These are phyloP conservation scores for Codiaeum variegatum DNA, from an alignment of 441 rosid genomes.

Conservation along the genomic window DNA sequence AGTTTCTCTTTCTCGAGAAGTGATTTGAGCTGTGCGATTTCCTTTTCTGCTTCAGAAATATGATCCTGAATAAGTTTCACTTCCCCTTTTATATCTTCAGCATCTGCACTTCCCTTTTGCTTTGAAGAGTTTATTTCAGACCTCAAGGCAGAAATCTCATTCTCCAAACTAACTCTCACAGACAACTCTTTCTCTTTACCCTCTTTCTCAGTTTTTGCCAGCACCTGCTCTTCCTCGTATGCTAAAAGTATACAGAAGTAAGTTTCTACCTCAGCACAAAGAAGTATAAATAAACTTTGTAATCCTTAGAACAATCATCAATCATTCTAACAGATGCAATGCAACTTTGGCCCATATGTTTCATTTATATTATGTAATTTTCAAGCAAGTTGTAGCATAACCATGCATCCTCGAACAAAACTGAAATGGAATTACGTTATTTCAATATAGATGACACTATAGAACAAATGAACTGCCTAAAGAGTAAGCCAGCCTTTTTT, in stretches of 20 bases:
- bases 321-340: not conserved
- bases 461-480: conserved; percentile 2
- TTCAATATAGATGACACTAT: not conserved
- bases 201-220: conserved; percentile 33
- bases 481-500: not conserved
- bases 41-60: conserved; percentile 42
- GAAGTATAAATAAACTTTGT: not conserved
- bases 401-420: not conserved
- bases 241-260: conserved; percentile 35
- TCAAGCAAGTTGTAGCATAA: not conserved
- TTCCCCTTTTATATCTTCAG: conserved; percentile 34
- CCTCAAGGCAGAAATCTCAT: conserved; percentile 46
- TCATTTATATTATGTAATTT: not conserved
- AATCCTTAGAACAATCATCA: not conserved
- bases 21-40: conserved; percentile 47
- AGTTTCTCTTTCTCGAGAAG: conserved; percentile 59
- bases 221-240: conserved; percentile 36
- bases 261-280: conserved; percentile 11
- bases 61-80: conserved; percentile 37
- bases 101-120: conserved; percentile 29
- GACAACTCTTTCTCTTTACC: conserved; percentile 35
- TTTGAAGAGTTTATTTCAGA: conserved; percentile 45
- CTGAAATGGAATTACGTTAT: not conserved
- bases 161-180: conserved; percentile 42
- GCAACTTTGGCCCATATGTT: not conserved